Percentiles rank a stretch among this genome's conserved stretches.
Conservation (phyloP, 129 eudicot species). For the Kitagawia praeruptora region DNA sequence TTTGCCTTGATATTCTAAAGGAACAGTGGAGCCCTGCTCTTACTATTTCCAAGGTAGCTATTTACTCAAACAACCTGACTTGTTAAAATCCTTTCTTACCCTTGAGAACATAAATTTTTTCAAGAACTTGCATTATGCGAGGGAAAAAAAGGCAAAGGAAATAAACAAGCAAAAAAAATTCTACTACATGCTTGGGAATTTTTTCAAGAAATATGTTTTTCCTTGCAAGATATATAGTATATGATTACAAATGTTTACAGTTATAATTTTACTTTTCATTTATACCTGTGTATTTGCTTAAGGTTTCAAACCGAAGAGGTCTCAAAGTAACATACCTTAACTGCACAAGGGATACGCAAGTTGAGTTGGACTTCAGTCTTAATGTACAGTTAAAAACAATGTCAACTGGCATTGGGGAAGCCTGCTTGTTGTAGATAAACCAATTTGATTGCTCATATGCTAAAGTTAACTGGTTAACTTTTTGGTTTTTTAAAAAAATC, state of each 20-base stretch:
- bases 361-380: not conserved
- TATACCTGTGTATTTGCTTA: not conserved
- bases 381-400: not conserved
- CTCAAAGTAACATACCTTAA: not conserved
- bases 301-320: not conserved
- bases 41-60: constrained; percentile 46
- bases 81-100: not conserved
- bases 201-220: not conserved
- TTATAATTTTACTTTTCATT: not conserved
- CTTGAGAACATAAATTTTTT: not conserved
- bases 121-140: not conserved
- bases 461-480: not conserved
- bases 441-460: not conserved
- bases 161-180: not conserved
- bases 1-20: constrained; percentile 57
- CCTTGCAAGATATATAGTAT: not conserved
- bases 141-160: not conserved
- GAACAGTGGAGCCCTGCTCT: constrained; percentile 76
- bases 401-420: not conserved
- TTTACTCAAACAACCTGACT: not conserved
- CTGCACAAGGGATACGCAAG: no score
- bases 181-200: not conserved
- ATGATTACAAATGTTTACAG: not conserved
- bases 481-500: not conserved
- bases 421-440: not conserved